Conservation (phyloP, 2,329 filamentous ascomycete species). For the Sclerotinia spermophila region DNA sequence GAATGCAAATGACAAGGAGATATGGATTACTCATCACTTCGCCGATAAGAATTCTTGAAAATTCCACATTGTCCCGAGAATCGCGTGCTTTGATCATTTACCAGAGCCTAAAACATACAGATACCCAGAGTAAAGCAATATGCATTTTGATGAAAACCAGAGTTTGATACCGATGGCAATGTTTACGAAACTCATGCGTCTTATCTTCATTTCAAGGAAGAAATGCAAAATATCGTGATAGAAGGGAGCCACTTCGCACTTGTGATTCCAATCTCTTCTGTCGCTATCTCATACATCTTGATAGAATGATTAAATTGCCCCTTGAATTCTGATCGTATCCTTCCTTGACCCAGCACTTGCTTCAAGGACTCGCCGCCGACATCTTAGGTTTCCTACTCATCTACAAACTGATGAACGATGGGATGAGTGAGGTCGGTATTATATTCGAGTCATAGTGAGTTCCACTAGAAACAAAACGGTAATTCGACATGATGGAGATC, state of each 20-base stretch:
- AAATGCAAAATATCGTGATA: background rate
- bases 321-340: background rate
- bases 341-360: background rate
- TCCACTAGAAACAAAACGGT: background rate
- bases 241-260: background rate
- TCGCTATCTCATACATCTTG: background rate
- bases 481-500: background rate
- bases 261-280: background rate
- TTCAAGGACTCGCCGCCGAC: background rate
- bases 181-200: background rate
- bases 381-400: background rate
- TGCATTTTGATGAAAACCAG: background rate
- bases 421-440: background rate
- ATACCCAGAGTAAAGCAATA: background rate
- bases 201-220: background rate
- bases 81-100: background rate
- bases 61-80: background rate
- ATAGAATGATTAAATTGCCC: background rate
- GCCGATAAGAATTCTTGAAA: background rate
- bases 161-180: background rate
- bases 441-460: background rate
- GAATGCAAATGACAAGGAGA: background rate
- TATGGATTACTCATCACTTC: background rate
- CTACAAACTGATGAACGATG: background rate
- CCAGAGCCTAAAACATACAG: too few species aligned